Base-by-base conservation (phyloP, 202 grass and related monocot genomes). In the Hordeum pubiflorum region DNA sequence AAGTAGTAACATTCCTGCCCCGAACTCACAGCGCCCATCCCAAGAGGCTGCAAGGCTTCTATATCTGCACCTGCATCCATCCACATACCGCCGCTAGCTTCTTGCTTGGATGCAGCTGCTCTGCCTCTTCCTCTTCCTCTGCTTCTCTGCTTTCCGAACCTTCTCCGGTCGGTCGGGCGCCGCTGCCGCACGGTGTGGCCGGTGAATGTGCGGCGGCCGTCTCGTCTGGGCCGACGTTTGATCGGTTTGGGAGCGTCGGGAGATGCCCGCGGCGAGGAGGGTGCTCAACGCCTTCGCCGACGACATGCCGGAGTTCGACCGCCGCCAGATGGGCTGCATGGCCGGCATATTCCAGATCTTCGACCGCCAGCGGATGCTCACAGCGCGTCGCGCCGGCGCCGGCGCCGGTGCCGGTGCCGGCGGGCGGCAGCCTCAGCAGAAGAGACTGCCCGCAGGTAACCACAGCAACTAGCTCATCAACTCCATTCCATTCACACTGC, bases 301-400 rank as follows among this genome's bases (percentile, higher is more conserved):
- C 36, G 85, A 93, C 48, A 83, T 41, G 54, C 77, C 70, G 59
- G 96, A 90, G 10, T 21, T 99, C 71, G 81, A 83, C 62, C 83
- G 91, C 62, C 83, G 91, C 41, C 87, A 93, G 71, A 90, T 95
- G 46, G 96, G 96, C 11, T 96, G 92, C 88, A 93, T 96, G 91
- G 88, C 85, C 27, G 86, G 92, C 31, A 87, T 99, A 18, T 89
- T 99, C 81, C 96, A 91, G 79, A 96, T 99, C 73, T 96, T 99
- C 80, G 87, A 90, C 78, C 87, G 92, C 63, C 88, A 87, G 50
- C 90, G 86, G 9, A 40, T 93, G 21, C 61, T 91, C 43, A 75
- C 83, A 0, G 64, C 68, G 10, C 76, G 71, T 3, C 83, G 80
- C 61, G 70, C 62, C 43, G 85, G 50, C 36, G 8, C 69, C 14